These are phyloP conservation scores for Colletotrichum karsti DNA, from an alignment of 2,329 filamentous ascomycete genomes.

Conservation along the genomic window DNA sequence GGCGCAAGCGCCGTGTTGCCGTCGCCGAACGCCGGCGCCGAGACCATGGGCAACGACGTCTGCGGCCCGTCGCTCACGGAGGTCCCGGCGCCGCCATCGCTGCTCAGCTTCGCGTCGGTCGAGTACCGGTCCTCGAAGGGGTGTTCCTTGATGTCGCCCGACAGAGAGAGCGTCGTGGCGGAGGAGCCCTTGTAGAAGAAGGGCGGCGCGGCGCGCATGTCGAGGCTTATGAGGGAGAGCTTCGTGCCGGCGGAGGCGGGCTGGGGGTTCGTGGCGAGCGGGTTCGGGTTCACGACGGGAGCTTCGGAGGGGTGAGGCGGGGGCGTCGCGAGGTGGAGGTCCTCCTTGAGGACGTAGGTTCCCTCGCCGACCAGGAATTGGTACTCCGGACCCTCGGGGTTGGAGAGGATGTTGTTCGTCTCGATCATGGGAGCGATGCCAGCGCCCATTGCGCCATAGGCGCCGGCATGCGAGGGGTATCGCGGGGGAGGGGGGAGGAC, in stretches of 20 bases:
- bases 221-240: constrained; percentile 79
- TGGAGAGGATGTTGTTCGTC: constrained; percentile 88
- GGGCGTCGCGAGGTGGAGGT: constrained; percentile 90
- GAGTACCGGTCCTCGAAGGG: constrained; percentile 69
- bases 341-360: constrained; percentile 92
- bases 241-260: constrained; percentile 89
- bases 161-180: constrained; percentile 56
- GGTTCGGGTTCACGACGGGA: constrained; percentile 87
- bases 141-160: constrained; percentile 67
- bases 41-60: constrained; percentile 49
- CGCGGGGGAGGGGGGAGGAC: constrained; percentile 87
- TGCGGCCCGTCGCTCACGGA: constrained; percentile 60
- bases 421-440: constrained; percentile 82
- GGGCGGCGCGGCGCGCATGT: constrained; percentile 64
- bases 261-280: constrained; percentile 83
- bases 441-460: constrained; percentile 76
- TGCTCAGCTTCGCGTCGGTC: constrained; percentile 66
- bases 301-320: constrained; percentile 96
- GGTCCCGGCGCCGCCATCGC: constrained; percentile 62
- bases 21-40: constrained; percentile 81
- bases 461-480: constrained; percentile 79
- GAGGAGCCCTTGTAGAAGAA: constrained; percentile 64
- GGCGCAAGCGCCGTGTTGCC: constrained; percentile 79
- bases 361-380: constrained; percentile 95
- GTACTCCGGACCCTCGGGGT: constrained; percentile 83